Percentiles rank a stretch among this genome's conserved stretches.
Conservation (phyloP, 2,329 filamentous ascomycete genomes). For the Alternaria triticina region DNA sequence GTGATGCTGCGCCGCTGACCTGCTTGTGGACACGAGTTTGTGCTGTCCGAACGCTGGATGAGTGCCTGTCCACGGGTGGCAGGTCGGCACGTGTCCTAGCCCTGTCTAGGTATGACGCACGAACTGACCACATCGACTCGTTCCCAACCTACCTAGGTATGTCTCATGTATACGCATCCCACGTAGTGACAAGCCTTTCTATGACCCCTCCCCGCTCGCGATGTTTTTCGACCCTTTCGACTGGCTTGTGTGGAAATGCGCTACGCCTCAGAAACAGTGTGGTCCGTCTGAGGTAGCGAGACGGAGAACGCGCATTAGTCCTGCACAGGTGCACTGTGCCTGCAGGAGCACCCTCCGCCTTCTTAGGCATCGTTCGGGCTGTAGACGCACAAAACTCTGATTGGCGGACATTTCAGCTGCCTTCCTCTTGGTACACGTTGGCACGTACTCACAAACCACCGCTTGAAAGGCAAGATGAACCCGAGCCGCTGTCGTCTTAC, state of each 20-base stretch:
- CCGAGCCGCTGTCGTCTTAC: neutral
- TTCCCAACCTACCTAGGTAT: neutral
- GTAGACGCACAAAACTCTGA: neutral
- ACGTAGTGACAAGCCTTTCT: too few species aligned
- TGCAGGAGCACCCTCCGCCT: slow-evolving; percentile 1
- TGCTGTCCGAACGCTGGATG: neutral
- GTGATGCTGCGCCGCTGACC: neutral
- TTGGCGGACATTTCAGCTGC: neutral
- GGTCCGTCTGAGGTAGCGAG: slow-evolving; percentile 1
- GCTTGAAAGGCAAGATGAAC: neutral
- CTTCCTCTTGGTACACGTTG: neutral
- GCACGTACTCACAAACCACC: neutral
- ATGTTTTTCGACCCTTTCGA: neutral
- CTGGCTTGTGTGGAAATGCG: neutral
- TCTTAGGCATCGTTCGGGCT: neutral
- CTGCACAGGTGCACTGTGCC: neutral
- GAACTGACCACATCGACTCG: neutral
- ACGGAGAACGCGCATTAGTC: slow-evolving; percentile 6
- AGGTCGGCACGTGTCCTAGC: neutral
- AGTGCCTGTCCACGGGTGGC: neutral
- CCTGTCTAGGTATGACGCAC: neutral
- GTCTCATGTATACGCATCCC: too few species aligned
- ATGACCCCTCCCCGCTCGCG: too few species aligned
- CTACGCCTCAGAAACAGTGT: slow-evolving; percentile 4
- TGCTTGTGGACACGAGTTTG: neutral